Evolutionary conservation across 106 monocot species (phyloP).

Genomic region (Dioscorea dumetorum): DNA sequence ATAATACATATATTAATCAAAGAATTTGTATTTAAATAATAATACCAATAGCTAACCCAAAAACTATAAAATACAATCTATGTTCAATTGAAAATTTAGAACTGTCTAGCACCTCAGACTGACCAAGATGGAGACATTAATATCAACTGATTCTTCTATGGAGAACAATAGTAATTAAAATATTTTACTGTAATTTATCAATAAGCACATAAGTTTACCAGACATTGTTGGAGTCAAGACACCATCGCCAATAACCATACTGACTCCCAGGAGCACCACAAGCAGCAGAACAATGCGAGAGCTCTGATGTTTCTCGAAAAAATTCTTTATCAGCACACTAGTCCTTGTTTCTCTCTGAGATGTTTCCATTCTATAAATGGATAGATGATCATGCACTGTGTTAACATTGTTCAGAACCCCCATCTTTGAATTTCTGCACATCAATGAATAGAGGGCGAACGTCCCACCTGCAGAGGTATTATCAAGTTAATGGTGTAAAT

Average conservation of each 20-base stretch:
- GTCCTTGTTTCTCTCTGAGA: conserved; percentile 32
- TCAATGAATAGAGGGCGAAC: conserved; percentile 78
- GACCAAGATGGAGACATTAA: not conserved
- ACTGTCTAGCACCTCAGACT: not conserved
- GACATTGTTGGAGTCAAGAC: conserved; percentile 78
- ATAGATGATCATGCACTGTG: conserved; percentile 20
- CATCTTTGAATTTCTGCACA: conserved; percentile 66
- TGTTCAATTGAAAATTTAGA: not conserved
- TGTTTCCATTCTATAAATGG: conserved; percentile 10
- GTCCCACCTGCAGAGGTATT: conserved; percentile 48
- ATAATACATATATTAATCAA: not conserved
- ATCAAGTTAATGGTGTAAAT: not conserved
- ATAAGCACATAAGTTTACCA: conserved; percentile 23
- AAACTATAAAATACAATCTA: not conserved
- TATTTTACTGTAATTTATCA: not conserved
- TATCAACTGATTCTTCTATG: not conserved
- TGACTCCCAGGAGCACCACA: conserved; percentile 60
- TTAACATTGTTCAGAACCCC: conserved; percentile 28
- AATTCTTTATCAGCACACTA: conserved; percentile 41
- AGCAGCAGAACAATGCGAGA: conserved; percentile 47
- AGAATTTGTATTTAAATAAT: no score
- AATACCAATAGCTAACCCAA: not conserved
- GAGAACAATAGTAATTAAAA: not conserved
- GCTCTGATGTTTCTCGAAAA: conserved; percentile 56
- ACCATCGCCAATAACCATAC: conserved; percentile 84